phyloP scores from a whole-genome alignment of 2,329 filamentous ascomycete species.

The Colletotrichum somersetense region DNA sequence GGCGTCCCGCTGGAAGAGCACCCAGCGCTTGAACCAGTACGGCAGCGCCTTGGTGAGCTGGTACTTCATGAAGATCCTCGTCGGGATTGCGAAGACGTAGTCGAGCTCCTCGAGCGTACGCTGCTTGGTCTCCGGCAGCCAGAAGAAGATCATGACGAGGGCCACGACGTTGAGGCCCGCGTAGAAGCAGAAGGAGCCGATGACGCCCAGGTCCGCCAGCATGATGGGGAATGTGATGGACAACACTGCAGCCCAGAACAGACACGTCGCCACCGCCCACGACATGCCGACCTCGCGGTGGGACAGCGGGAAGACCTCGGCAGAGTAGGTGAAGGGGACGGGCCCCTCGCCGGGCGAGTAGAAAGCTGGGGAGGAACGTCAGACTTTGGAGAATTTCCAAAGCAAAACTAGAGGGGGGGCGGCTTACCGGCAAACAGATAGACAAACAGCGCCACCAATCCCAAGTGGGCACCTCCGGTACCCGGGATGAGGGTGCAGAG shows the following conservation, averaged over 20 bases:
- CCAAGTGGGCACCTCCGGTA: constrained; percentile 58
- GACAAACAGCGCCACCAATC: constrained; percentile 71
- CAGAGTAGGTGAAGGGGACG: constrained; percentile 72
- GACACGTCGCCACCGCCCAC: constrained; percentile 71
- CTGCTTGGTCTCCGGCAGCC: constrained; percentile 72
- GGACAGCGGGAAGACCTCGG: constrained; percentile 73
- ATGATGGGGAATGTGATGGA: constrained; percentile 66
- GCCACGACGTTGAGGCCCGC: constrained; percentile 67
- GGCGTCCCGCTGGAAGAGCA: constrained; percentile 49
- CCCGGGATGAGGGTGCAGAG: constrained; percentile 54
- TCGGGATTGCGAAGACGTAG: constrained; percentile 54
- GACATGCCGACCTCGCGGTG: constrained; percentile 75
- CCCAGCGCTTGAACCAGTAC: constrained; percentile 49
- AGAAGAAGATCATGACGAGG: constrained; percentile 68
- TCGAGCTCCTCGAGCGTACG: constrained; percentile 63
- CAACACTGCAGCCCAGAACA: constrained; percentile 66
- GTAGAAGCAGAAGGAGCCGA: constrained; percentile 64
- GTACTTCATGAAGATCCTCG: constrained; percentile 49
- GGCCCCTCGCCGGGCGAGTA: constrained; percentile 72
- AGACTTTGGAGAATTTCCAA: background rate
- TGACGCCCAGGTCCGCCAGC: constrained; percentile 51
- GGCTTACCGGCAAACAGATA: constrained; percentile 68
- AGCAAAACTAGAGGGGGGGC: background rate
- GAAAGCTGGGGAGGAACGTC: constrained; percentile 54
- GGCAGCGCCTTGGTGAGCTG: constrained; percentile 51